These are phyloP conservation scores for Aspergillus coremiiformis DNA, from an alignment of 495 filamentous ascomycete species.

Conservation along the genomic window DNA sequence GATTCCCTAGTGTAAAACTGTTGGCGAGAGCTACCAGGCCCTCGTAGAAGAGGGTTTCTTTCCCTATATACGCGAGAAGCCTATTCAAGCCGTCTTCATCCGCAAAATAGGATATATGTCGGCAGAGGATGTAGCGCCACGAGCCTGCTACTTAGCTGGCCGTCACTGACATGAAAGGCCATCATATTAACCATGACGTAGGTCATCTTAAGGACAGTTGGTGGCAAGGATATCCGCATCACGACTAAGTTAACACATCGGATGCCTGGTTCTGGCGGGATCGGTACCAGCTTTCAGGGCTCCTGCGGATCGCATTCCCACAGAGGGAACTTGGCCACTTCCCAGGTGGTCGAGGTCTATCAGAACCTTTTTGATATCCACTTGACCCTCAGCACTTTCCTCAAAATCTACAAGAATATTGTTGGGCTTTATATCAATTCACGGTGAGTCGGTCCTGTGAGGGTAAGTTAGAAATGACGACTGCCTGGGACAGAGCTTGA, in stretches of 20 bases:
- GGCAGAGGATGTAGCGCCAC: slow-evolving; percentile 36
- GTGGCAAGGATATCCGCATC: no score
- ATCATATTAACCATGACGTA: slow-evolving; percentile 22
- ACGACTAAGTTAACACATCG: slow-evolving; percentile 37
- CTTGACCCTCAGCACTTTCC: slow-evolving; percentile 16
- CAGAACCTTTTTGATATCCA: slow-evolving; percentile 29
- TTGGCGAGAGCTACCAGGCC: slow-evolving; percentile 22
- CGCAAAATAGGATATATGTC: slow-evolving; percentile 45
- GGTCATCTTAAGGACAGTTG: slow-evolving; percentile 16
- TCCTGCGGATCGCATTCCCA: slow-evolving; percentile 34
- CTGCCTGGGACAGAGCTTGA: no score
- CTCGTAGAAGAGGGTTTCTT: slow-evolving; percentile 28
- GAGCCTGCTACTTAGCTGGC: slow-evolving; percentile 33
- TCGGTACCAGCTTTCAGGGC: slow-evolving; percentile 31
- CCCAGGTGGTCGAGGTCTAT: slow-evolving; percentile 32
- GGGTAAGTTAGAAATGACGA: no score
- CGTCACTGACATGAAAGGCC: slow-evolving; percentile 18
- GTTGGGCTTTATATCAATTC: slow-evolving; percentile 23
- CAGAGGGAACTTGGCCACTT: slow-evolving; percentile 23
- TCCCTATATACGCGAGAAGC: slow-evolving; percentile 26
- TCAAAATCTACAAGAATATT: slow-evolving; percentile 21
- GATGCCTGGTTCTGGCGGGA: slow-evolving; percentile 27
- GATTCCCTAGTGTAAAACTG: slow-evolving; percentile 23
- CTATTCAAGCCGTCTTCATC: slow-evolving; percentile 29
- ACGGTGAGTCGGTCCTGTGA: no score